phyloP scores from a whole-genome alignment of 805 yeast species.

The Teunomyces panamensis region DNA sequence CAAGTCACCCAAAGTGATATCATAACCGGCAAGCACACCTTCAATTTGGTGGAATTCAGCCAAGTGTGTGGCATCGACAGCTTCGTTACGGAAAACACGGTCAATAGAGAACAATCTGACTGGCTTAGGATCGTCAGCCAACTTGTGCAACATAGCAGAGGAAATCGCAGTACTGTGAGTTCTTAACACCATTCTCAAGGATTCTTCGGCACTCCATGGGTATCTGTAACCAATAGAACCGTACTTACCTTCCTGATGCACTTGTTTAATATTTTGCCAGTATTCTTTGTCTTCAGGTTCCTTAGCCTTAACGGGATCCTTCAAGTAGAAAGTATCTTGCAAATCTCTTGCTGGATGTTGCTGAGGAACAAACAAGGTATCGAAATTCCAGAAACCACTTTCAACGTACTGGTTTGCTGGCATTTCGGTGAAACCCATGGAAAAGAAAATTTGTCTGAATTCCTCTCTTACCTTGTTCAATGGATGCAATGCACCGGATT shows the following conservation, averaged over 20 bases:
- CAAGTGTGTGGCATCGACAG: slow-evolving; percentile 98
- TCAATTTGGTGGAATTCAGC: slow-evolving; percentile 99
- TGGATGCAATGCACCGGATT: slow-evolving; percentile 94
- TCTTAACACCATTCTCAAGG: slow-evolving; percentile 87
- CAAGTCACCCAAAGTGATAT: slow-evolving; percentile 90
- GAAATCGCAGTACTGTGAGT: slow-evolving; percentile 98
- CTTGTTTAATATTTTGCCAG: slow-evolving; percentile 74
- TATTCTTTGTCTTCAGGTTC: slow-evolving; percentile 79
- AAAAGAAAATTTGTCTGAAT: slow-evolving; percentile 94
- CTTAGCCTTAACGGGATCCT: slow-evolving; percentile 82
- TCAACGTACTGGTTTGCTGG: slow-evolving; percentile 98
- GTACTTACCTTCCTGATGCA: slow-evolving; percentile 84
- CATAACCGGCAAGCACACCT: slow-evolving; percentile 97
- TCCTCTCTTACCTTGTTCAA: slow-evolving; percentile 95
- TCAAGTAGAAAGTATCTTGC: slow-evolving; percentile 96
- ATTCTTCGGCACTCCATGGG: slow-evolving; percentile 92
- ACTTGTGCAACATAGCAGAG: slow-evolving; percentile 77
- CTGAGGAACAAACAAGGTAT: slow-evolving; percentile 94
- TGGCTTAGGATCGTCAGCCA: slow-evolving; percentile 88
- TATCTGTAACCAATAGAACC: slow-evolving; percentile 98
- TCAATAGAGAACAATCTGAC: slow-evolving; percentile 92
- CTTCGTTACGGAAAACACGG: slow-evolving; percentile 98
- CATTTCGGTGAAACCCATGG: slow-evolving; percentile 98
- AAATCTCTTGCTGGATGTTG: slow-evolving; percentile 99
- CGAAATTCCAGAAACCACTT: slow-evolving; percentile 98